Base-by-base conservation (phyloP, 2,329 filamentous ascomycete genomes). In the Clarireedia homoeocarpa region DNA sequence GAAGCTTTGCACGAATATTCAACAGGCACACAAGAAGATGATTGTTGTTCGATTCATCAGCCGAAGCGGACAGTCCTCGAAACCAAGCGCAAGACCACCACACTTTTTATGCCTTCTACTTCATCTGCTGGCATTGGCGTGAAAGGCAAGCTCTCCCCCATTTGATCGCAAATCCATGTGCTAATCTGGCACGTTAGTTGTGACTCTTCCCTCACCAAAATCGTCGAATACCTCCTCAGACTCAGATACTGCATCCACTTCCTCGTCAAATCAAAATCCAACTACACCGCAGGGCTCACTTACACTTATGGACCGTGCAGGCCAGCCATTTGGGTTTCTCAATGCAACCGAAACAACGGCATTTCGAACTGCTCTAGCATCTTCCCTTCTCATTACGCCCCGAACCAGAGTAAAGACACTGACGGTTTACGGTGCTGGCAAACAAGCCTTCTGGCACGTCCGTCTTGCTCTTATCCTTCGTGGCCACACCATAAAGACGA, bases 371-470 rank as follows among this genome's bases (percentile, higher is more conserved):
- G 86, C 88, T 0, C 75, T 92, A 10, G 83, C 83, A 1, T 86
- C 85, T 4, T 81, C 85, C 53, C 83, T 85, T 26, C 76, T 90
- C 0, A 75, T 90, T 36, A 71, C 72, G 20, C 80, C 79, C 39
- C 88, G 92, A 55, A 75, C 80, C 55, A 79, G 80, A 27, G 85
- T 95, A 44, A 84, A 86, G 67, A 89, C 85, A 14, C 68, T 96
- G 10, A 85, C 86, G 14, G 86, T 95, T 53, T 97, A 96, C 69
- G 92, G 92, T 24, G 85, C 87, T 36, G 92, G 92, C 47, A 84
- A 86, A 63, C 91, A 96, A 74, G 92, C 92, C 12, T 95, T 92
- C 74, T 97, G 91, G 91, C 92, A 96, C 69, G 83, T 95, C 45
- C 85, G 91, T 0, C 79, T 97, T 4, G 86, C 91, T 0, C 78